Evolutionary conservation across 2,329 filamentous ascomycete genomes (phyloP).

Genomic region (Penicillium polonicum): DNA sequence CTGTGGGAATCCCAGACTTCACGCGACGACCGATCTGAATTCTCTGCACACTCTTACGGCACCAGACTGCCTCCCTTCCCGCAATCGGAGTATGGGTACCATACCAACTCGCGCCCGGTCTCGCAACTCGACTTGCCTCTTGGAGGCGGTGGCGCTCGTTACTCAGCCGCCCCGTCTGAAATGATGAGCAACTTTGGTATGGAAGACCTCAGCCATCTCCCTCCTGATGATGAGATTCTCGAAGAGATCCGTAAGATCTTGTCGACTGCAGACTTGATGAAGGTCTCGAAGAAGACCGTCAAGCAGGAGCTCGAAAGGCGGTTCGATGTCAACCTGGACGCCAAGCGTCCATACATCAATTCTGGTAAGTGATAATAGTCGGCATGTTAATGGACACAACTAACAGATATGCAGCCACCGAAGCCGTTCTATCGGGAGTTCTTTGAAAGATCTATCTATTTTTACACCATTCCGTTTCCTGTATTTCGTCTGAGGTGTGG

Average conservation of each 20-base stretch:
- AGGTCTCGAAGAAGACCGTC: constrained; percentile 96
- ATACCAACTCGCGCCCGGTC: constrained; percentile 57
- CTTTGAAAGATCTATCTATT: constrained; percentile 50
- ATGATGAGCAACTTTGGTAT: constrained; percentile 72
- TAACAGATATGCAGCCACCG: constrained; percentile 59
- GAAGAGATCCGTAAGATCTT: constrained; percentile 94
- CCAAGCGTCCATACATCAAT: constrained; percentile 90
- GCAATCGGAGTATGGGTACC: constrained; percentile 70
- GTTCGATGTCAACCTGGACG: constrained; percentile 82
- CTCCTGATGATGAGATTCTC: constrained; percentile 83
- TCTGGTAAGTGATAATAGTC: constrained; percentile 63
- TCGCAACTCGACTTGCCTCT: constrained; percentile 56
- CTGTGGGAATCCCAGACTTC: constrained; percentile 96
- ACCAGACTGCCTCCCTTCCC: constrained; percentile 70
- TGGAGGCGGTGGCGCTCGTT: constrained; percentile 60
- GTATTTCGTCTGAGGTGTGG: not conserved
- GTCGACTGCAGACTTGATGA: constrained; percentile 90
- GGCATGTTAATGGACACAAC: constrained; percentile 1
- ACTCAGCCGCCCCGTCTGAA: constrained; percentile 78
- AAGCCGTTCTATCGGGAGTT: constrained; percentile 75
- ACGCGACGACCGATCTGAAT: constrained; percentile 76
- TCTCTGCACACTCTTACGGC: constrained; percentile 91
- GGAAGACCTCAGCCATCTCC: constrained; percentile 71
- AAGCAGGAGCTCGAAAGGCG: constrained; percentile 88
- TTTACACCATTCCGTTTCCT: not conserved